phyloP scores from a whole-genome alignment of 257 asterid species.

The Gynochthodes officinalis region DNA sequence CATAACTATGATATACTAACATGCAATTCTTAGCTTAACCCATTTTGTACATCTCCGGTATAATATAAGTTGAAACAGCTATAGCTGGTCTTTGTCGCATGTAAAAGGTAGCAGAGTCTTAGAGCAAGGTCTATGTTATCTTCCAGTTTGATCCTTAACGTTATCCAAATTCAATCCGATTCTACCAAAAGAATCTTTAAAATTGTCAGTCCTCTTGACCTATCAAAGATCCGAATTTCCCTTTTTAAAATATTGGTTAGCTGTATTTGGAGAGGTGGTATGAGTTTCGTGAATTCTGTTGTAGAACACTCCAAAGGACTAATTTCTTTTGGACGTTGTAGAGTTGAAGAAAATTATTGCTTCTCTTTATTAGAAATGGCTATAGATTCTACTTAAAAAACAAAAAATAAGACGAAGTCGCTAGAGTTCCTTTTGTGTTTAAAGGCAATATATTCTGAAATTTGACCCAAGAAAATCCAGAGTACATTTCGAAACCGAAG shows the following conservation, averaged over 20 bases:
- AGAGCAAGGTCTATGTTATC: slow-evolving; percentile 3
- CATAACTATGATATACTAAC: too few relatives aligned
- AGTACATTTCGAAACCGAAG: background rate
- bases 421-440: background rate
- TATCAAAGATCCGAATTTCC: background rate
- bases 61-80: background rate
- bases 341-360: too few relatives aligned
- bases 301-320: background rate
- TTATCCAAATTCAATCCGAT: background rate
- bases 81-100: background rate
- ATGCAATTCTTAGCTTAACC: too few relatives aligned
- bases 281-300: background rate
- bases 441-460: slow-evolving; percentile 2
- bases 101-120: background rate
- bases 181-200: background rate
- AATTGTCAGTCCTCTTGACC: background rate
- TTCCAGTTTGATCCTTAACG: background rate
- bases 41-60: background rate
- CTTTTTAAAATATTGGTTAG: background rate
- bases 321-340: too few relatives aligned
- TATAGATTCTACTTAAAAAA: background rate
- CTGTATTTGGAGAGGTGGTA: background rate
- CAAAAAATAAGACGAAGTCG: too few relatives aligned
- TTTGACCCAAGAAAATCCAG: background rate
- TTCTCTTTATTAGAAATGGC: too few relatives aligned